phyloP scores from a whole-genome alignment of 345 rosid genomes.

The Hibiscus syriacus region DNA sequence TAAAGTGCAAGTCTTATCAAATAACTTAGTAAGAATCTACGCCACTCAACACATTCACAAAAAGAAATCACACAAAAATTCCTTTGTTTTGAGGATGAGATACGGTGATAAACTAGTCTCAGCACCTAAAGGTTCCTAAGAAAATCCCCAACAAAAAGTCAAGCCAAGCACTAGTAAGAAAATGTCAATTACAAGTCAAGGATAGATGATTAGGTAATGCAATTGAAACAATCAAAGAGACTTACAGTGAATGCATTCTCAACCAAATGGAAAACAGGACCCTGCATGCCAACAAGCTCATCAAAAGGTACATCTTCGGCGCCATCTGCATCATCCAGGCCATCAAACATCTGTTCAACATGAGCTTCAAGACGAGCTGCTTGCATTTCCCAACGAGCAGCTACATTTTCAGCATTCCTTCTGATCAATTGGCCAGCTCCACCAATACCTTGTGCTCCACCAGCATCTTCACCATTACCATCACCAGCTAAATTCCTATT shows the following conservation, averaged over 20 bases:
- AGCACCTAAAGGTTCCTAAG: neutral
- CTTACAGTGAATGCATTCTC: slow-evolving; percentile 99
- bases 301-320: slow-evolving; percentile 99
- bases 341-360: slow-evolving; percentile 99
- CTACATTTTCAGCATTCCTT: slow-evolving; percentile 94
- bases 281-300: slow-evolving; percentile 99
- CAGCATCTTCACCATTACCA: slow-evolving; percentile 75
- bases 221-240: slow-evolving; percentile 8
- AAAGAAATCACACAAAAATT: neutral
- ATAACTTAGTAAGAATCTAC: neutral
- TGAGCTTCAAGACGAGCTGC: slow-evolving; percentile 99
- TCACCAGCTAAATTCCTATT: slow-evolving; percentile 79
- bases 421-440: slow-evolving; percentile 67
- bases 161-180: neutral
- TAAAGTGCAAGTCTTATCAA: neutral
- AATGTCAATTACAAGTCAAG: neutral
- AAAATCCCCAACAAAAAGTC: neutral
- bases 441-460: slow-evolving; percentile 67
- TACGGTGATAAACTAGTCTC: neutral
- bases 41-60: neutral
- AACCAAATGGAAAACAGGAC: slow-evolving; percentile 98
- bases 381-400: slow-evolving; percentile 97
- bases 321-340: slow-evolving; percentile 96
- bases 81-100: neutral
- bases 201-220: neutral